phyloP scores from a whole-genome alignment of 2,329 filamentous ascomycete genomes.

The Bipolaris victoriae region DNA sequence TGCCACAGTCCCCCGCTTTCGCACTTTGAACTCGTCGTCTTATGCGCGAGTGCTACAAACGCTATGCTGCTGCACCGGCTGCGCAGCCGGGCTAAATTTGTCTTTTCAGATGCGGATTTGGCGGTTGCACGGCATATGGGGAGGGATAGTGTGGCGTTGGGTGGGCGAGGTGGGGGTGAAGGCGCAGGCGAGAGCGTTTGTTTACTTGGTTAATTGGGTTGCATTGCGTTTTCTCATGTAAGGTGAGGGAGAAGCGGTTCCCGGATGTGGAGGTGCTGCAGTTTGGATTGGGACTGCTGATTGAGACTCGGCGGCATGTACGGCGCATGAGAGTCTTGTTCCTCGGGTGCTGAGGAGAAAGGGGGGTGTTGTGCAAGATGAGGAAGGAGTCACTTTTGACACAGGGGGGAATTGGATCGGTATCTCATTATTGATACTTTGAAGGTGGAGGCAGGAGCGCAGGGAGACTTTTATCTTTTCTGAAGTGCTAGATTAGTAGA shows the following conservation, averaged over 20 bases:
- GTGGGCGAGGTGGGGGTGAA: not conserved
- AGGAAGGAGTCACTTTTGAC: not conserved
- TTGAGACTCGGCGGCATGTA: not conserved
- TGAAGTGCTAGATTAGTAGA: not conserved
- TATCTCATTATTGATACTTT: conserved; percentile 2
- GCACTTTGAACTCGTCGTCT: not conserved
- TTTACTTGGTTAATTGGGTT: not conserved
- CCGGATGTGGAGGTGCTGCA: not conserved
- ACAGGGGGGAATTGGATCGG: not conserved
- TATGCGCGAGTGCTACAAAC: not conserved
- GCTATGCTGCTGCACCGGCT: not conserved
- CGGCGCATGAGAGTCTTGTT: not conserved
- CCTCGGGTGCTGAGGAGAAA: not conserved
- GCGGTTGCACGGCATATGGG: not conserved
- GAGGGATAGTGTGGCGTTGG: not conserved
- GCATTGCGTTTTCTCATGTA: not conserved
- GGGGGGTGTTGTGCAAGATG: not conserved
- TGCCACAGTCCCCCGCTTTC: not conserved
- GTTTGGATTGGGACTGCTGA: not conserved
- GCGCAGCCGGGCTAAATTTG: not conserved
- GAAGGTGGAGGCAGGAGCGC: not conserved
- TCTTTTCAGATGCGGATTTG: not conserved
- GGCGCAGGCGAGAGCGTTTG: not conserved
- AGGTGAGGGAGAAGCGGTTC: not conserved
- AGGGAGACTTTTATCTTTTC: not conserved